Conservation (phyloP, 1,284 basidiomycete species). For the Marasmius tenuissimus region DNA sequence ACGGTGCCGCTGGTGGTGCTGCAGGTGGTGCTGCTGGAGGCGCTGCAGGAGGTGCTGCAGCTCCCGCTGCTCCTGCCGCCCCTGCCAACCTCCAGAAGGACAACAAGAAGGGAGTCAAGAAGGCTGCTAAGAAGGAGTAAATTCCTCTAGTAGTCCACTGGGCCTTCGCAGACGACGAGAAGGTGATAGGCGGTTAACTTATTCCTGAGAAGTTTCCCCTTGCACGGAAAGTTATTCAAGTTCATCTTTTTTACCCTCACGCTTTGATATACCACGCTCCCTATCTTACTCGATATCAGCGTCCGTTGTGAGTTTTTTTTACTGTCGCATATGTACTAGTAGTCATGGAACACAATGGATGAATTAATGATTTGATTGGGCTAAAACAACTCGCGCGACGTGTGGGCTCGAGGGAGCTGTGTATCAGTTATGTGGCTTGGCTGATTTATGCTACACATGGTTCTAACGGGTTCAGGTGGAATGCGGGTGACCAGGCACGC, state of each 20-base stretch:
- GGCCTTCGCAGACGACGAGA: too few species aligned
- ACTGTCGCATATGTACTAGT: background rate
- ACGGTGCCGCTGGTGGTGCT: background rate
- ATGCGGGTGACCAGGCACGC: too few species aligned
- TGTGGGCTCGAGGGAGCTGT: too few species aligned
- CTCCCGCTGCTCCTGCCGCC: constrained; percentile 3
- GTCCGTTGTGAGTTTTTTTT: background rate
- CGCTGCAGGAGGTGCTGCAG: background rate
- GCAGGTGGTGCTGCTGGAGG: too few species aligned
- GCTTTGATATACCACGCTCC: background rate
- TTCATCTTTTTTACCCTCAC: background rate
- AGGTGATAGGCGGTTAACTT: too few species aligned
- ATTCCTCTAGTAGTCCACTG: too few species aligned
- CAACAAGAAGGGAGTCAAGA: background rate
- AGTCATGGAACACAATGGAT: background rate
- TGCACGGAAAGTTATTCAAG: too few species aligned
- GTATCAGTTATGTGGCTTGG: too few species aligned
- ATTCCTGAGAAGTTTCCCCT: too few species aligned
- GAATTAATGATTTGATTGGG: background rate
- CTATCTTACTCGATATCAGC: background rate
- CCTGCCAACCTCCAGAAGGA: background rate
- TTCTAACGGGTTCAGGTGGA: too few species aligned
- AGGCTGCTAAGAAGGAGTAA: too few species aligned
- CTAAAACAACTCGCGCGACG: background rate
- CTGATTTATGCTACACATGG: too few species aligned